Evolutionary conservation across 352 stramenopile species (phyloP), one percentile per base, ranked within the genome.

Genomic region (Phytophthora tubulina): DNA sequence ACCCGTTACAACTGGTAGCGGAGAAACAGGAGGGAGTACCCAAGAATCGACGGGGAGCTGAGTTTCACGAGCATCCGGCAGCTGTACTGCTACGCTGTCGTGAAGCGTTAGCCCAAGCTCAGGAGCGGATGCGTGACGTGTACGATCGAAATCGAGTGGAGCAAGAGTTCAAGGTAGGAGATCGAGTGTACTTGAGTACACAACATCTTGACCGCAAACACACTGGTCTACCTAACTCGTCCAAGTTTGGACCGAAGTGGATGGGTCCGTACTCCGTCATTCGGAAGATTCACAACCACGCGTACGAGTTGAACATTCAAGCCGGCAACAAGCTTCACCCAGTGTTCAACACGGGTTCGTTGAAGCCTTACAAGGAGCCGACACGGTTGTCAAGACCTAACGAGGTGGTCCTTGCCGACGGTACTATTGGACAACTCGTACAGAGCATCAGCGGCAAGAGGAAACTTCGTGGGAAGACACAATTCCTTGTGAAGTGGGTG

Each of bases 281-380:
- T 0, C 33, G 33, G 9, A 71, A 49, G 49, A 33, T 71, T 13
- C 60, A 71, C 17, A 61, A 70, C 8, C 67, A 75, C 17, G 68
- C 55, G 6, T 76, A 75, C 27, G 42, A 76, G 11, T 31, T 72
- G 0, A 76, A 76, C 50, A 75, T 71, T 10, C 68, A 63, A 49
- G 32, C 60, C 1, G 49, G 64, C 0, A 72, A 67, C 33, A 66
- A 64, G 10, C 50, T 68, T 1, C 57, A 72, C 48, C 50, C 65
- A 4, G 64, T 58, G 0, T 63, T 72, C 41, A 72, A 72, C 14
- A 65, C 53, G 0, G 45, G 44, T 0, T 71, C 46, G 8, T 11
- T 65, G 11, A 72, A 72, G 11, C 54, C 63, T 4, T 64, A 69
- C 58, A 64, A 55, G 13, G 59, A 69, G 0, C 4, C 35, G 9